Percentiles rank a stretch among this genome's conserved stretches.
Conservation (phyloP, 805 yeast genomes). For the Wickerhamomyces canadensis region DNA sequence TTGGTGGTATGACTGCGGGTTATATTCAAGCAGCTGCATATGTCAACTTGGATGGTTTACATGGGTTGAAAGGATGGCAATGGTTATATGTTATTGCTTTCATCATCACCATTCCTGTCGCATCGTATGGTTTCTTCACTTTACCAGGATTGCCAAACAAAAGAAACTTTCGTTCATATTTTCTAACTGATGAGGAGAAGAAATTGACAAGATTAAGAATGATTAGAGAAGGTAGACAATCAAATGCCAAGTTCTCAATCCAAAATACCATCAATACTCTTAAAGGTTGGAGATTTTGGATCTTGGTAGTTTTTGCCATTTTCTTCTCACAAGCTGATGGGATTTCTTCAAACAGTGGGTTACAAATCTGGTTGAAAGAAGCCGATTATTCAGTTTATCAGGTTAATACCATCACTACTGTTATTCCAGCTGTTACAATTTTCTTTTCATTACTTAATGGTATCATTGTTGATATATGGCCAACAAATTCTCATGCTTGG, state of each 20-base stretch:
- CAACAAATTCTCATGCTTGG: conserved; percentile 20
- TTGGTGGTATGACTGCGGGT: conserved; percentile 45
- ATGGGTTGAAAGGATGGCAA: conserved; percentile 43
- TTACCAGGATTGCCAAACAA: conserved; percentile 62
- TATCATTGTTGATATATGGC: conserved; percentile 24
- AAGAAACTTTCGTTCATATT: conserved; percentile 42
- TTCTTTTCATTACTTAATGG: conserved; percentile 24
- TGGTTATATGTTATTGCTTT: conserved; percentile 46
- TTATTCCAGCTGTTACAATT: conserved; percentile 43
- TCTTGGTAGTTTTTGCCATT: conserved; percentile 40
- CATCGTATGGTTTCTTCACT: conserved; percentile 41
- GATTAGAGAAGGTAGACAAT: conserved; percentile 15
- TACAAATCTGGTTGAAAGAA: conserved; percentile 44
- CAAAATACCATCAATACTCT: conserved; percentile 8
- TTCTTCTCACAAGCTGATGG: conserved; percentile 31
- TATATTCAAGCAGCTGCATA: conserved; percentile 14
- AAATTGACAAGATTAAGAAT: conserved; percentile 43
- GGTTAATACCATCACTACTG: conserved; percentile 43
- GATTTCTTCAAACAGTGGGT: conserved; percentile 24
- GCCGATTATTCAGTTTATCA: conserved; percentile 33
- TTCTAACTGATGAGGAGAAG: conserved; percentile 49
- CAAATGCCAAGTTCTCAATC: conserved; percentile 16
- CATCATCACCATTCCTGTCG: conserved; percentile 29
- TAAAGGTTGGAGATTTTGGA: conserved; percentile 13
- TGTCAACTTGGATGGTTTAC: conserved; percentile 30